These are phyloP conservation scores for Suhomyces atakaporum DNA, from an alignment of 1,139 yeast species.

Conservation along the genomic window DNA sequence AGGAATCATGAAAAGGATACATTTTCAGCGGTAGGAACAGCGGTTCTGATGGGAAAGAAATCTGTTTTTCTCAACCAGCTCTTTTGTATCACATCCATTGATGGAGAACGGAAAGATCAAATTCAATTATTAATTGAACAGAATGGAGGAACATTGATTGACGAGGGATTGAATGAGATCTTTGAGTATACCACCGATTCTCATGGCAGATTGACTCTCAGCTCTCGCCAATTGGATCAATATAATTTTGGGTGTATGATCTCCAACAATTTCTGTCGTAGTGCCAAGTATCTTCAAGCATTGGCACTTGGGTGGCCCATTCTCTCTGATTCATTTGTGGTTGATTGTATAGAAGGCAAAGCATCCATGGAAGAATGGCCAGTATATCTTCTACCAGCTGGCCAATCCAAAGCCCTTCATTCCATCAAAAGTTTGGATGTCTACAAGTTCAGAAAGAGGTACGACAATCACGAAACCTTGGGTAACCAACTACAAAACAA, in stretches of 20 bases:
- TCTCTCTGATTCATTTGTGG: constrained; percentile 59
- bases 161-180: constrained; percentile 46
- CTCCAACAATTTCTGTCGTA: constrained; percentile 58
- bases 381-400: constrained; percentile 70
- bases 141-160: constrained; percentile 58
- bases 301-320: constrained; percentile 93
- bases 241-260: constrained; percentile 65
- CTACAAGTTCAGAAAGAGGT: constrained; percentile 36
- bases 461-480: constrained; percentile 25
- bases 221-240: constrained; percentile 18
- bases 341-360: constrained; percentile 46
- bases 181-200: constrained; percentile 21
- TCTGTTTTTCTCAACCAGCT: constrained; percentile 14
- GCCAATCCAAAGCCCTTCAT: constrained; percentile 48
- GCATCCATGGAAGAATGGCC: constrained; percentile 41
- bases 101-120: constrained; percentile 35
- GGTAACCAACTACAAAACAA: constrained; percentile 43
- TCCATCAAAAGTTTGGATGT: constrained; percentile 46
- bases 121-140: constrained; percentile 37
- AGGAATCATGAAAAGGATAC: constrained; percentile 1
- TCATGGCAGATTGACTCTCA: constrained; percentile 14
- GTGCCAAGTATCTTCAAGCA: constrained; percentile 79
- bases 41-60: neutral
- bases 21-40: constrained; percentile 1
- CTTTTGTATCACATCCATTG: constrained; percentile 42